Evolutionary conservation across 176 grass and related monocot genomes (phyloP), one percentile per base, ranked within the genome.

Genomic region (Aegilops bicornis): DNA sequence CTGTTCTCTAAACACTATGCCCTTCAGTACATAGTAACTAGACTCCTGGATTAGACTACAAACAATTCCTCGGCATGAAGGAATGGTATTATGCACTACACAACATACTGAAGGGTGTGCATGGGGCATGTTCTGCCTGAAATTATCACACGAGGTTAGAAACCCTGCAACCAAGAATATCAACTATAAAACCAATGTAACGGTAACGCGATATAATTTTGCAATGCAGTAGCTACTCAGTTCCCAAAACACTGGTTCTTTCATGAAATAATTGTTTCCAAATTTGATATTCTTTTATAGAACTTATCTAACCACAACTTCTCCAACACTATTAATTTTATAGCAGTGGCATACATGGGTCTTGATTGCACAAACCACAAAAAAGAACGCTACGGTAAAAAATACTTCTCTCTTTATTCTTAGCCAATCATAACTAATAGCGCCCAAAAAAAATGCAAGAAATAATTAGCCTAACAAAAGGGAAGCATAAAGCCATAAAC

Each of bases 271-370:
- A 7, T 42, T 22, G 3, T 79, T 79, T 78, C 32, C 50, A 10
- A 58, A 24, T 81, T 80, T 59, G 48, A 79, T 43, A 84, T 60
- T 79, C n/a, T 58, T 86, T 79, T 33, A 61, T 33, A 64, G 25
- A 47, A 76, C 17, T 76, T 84, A 84, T 24, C 42, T 25, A 85
- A 78, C 13, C n/a, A 37, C n/a, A 59, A 23, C 47, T 62, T 50
- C 35, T 64, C 8, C 76, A n/a, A 73, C 10, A 64, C 16, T 39
- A 43, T 17, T 66, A 66, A 59, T 6, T 86, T 59, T 56, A 70
- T 79, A 70, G 69, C 19, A 35, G 77, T 79, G 60, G 37, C 47
- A 86, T 6, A 0, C 35, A 79, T 61, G 33, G 59, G 32, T 60
- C 33, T 20, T 32, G 14, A 79, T 61, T 69, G 54, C 50, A 40